Evolutionary conservation across 106 monocot genomes (phyloP).

Genomic region (Platanthera zijinensis): DNA sequence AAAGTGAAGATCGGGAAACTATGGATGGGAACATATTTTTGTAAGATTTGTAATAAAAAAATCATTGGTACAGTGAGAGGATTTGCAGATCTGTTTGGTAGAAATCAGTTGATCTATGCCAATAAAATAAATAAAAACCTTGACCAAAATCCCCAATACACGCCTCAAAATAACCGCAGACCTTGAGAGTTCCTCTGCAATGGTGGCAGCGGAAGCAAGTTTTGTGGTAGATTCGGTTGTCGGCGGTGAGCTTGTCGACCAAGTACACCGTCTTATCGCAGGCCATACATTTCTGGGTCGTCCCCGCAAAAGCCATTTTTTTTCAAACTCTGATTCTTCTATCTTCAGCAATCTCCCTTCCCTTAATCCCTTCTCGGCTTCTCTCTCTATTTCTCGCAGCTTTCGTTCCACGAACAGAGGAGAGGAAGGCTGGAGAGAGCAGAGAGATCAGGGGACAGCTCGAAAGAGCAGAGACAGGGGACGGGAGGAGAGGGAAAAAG

Average conservation of each 20-base stretch:
- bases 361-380: not conserved
- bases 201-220: slow-evolving; percentile 94
- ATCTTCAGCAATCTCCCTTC: not conserved
- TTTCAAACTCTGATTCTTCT: not conserved
- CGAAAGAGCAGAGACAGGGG: not conserved
- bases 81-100: not conserved
- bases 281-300: slow-evolving; percentile 59
- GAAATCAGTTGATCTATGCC: not conserved
- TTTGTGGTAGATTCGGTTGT: slow-evolving; percentile 77
- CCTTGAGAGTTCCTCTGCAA: slow-evolving; percentile 68
- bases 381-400: not conserved
- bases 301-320: slow-evolving; percentile 48
- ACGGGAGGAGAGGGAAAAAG: slow-evolving; percentile 3
- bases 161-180: not conserved
- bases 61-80: not conserved
- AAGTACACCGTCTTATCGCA: slow-evolving; percentile 87
- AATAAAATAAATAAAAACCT: not conserved
- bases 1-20: not conserved
- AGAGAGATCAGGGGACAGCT: not conserved
- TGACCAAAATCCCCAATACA: not conserved
- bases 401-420: not conserved
- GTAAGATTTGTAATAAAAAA: not conserved
- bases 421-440: not conserved
- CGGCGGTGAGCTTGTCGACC: slow-evolving; percentile 85
- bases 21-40: not conserved